Base-by-base conservation (phyloP, 106 monocot genomes). In the Dendrobium nobile region DNA sequence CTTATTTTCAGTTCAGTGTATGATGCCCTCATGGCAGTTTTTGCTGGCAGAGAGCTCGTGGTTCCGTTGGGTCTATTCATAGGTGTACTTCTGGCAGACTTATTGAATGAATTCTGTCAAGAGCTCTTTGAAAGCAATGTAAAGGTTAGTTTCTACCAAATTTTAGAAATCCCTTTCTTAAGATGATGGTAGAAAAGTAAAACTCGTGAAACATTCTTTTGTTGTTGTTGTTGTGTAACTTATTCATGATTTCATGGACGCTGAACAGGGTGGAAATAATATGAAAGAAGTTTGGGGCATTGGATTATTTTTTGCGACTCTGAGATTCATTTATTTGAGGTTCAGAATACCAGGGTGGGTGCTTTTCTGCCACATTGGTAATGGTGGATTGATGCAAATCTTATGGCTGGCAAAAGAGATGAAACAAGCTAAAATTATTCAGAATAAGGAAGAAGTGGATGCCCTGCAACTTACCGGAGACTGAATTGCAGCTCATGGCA, bases 311-410 rank as follows among this genome's bases (percentile, higher is more conserved):
- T 93, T 93, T 77, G 78, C 78, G 27, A 6, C 80, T 3, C 8
- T 89, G 0, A 93, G 84, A 77, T 41, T 86, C 16, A 18, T 86
- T 13, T 70, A 82, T 47, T 54, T 65, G 54, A 82, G 44, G 82
- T 78, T 82, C 43, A 64, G 72, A 42, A 28, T 83, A 44, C 87
- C 79, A 64, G 85, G 77, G 11, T 58, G 54, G 77, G 18, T 83
- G 47, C 82, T 89, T 83, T 75, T 93, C 22, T 82, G 87, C 17
- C 87, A 84, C 81, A 67, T 89, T 33, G 82, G 86, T 18, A 89
- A 89, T 87, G 93, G 91, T 45, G 93, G 89, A 7, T 67, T 93
- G 79, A 91, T 93, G 90, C 93, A 93, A 81, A 83, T 86, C 42
- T 56, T 93, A 54, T 93, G 93, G 93, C 79, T 89, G 67, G 54